phyloP scores from a whole-genome alignment of 352 stramenopile species.

The Phytophthora fragariaefolia region DNA sequence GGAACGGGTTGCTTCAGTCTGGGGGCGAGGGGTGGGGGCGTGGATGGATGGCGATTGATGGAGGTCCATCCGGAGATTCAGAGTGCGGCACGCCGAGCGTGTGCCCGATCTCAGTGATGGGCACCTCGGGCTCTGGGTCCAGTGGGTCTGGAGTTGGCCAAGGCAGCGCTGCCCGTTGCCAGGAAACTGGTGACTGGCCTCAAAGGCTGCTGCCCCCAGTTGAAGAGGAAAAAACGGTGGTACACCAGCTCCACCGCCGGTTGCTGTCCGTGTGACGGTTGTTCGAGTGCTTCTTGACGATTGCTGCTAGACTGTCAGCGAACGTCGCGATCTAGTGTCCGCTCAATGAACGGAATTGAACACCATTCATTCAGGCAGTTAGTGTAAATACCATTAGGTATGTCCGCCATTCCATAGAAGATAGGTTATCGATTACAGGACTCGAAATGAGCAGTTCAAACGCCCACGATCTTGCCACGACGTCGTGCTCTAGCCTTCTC shows the following conservation, averaged over 20 bases:
- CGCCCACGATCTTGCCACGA: too few relatives aligned
- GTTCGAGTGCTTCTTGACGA: slow-evolving; percentile 65
- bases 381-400: too few relatives aligned
- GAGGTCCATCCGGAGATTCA: too few relatives aligned
- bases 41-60: too few relatives aligned
- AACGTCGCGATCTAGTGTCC: slow-evolving; percentile 83
- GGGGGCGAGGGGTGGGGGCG: too few relatives aligned
- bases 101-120: slow-evolving; percentile 65
- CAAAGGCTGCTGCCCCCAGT: slow-evolving; percentile 24
- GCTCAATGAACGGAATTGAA: too few relatives aligned
- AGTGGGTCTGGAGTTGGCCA: slow-evolving; percentile 30
- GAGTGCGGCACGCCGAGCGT: too few relatives aligned
- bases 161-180: slow-evolving; percentile 27
- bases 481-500: too few relatives aligned
- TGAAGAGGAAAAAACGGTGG: slow-evolving; percentile 2
- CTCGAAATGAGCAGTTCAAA: too few relatives aligned
- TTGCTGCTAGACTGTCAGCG: slow-evolving; percentile 66
- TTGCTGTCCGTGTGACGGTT: slow-evolving; percentile 59
- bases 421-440: too few relatives aligned
- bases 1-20: slow-evolving; percentile 6
- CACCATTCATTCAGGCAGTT: too few relatives aligned
- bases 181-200: slow-evolving; percentile 32
- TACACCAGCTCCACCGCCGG: slow-evolving; percentile 24
- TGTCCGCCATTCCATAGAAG: too few relatives aligned
- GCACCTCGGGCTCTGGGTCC: slow-evolving; percentile 34